phyloP scores from a whole-genome alignment of 208 protist genomes.

The Hexamita inflata region DNA sequence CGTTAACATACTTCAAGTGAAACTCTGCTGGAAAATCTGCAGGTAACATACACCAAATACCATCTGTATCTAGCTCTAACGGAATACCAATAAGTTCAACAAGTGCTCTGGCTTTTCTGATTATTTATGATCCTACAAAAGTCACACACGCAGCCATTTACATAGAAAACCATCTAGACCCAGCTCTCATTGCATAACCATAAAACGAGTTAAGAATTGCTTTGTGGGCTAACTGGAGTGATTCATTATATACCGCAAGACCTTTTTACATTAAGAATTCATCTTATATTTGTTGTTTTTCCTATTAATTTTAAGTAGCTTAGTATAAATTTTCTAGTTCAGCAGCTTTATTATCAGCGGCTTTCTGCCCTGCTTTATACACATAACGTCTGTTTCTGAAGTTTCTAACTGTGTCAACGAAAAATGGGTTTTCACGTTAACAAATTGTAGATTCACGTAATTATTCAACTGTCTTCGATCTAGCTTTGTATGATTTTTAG shows the following conservation, averaged over 20 bases:
- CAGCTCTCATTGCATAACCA: constrained; percentile 62
- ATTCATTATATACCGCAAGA: constrained; percentile 88
- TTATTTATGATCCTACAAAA: constrained; percentile 91
- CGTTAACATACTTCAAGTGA: background rate
- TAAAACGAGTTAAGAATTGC: constrained; percentile 99
- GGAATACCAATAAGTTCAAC: constrained; percentile 88
- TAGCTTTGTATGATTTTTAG: background rate
- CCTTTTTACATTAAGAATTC: background rate
- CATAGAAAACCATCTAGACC: constrained; percentile 94
- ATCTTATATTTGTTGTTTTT: background rate
- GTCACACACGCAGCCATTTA: constrained; percentile 97
- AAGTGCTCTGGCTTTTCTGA: constrained; percentile 79
- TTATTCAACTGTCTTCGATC: background rate
- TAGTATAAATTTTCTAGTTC: background rate
- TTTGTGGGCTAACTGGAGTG: constrained; percentile 96
- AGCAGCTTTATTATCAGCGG: constrained; percentile 58
- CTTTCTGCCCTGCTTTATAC: constrained; percentile 89
- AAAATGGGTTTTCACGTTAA: constrained; percentile 98
- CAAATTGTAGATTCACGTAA: constrained; percentile 77
- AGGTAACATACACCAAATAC: constrained; percentile 98
- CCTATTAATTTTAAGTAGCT: background rate
- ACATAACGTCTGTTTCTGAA: constrained; percentile 96
- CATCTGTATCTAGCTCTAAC: constrained; percentile 99
- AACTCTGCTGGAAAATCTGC: constrained; percentile 29
- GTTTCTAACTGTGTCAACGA: constrained; percentile 90